A percentile compares a stretch with the other conserved stretches of the same genome.
These are phyloP conservation scores for Suillus subalutaceus DNA, from an alignment of 768 basidiomycete species.

Conservation along the genomic window DNA sequence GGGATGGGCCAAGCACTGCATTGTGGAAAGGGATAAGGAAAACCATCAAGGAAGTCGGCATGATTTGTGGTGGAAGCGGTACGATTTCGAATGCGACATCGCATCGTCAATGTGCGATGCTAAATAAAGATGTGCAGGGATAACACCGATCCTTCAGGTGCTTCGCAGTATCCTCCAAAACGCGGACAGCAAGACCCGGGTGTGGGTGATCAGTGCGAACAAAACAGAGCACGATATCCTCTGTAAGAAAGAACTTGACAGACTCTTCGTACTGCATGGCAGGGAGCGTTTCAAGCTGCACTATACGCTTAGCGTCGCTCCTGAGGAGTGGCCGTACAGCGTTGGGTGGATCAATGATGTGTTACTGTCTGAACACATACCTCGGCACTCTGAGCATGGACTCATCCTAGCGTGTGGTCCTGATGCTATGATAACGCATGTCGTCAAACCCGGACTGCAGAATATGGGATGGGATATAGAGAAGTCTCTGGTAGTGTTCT, in stretches of 20 bases:
- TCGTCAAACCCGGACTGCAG: slow-evolving; percentile 35
- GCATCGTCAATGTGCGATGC: neutral
- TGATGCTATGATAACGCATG: slow-evolving; percentile 37
- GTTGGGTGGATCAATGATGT: slow-evolving; percentile 43
- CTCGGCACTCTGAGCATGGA: slow-evolving; percentile 38
- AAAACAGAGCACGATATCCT: slow-evolving; percentile 53
- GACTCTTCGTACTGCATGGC: slow-evolving; percentile 31
- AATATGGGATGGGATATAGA: slow-evolving; percentile 40
- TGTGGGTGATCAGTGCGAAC: slow-evolving; percentile 55
- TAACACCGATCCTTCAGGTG: slow-evolving; percentile 63
- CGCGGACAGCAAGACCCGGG: slow-evolving; percentile 37
- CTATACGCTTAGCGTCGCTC: slow-evolving; percentile 41
- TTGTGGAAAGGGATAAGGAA: slow-evolving; percentile 38
- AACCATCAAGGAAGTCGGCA: slow-evolving; percentile 44
- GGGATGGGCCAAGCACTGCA: slow-evolving; percentile 45
- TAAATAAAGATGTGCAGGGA: slow-evolving; percentile 31
- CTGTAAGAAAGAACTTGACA: slow-evolving; percentile 51
- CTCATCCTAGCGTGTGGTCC: slow-evolving; percentile 58
- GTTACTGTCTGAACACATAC: slow-evolving; percentile 45
- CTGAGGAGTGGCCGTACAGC: slow-evolving; percentile 43
- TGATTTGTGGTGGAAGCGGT: slow-evolving; percentile 64
- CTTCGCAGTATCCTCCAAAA: slow-evolving; percentile 50
- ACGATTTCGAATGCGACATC: slow-evolving; percentile 14
- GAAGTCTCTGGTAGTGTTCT: slow-evolving; percentile 38
- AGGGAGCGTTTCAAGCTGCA: slow-evolving; percentile 41